A percentile compares a stretch with the other conserved stretches of the same genome.
phyloP scores from a whole-genome alignment of 208 protist species.

The Tritrichomonas musculus region DNA sequence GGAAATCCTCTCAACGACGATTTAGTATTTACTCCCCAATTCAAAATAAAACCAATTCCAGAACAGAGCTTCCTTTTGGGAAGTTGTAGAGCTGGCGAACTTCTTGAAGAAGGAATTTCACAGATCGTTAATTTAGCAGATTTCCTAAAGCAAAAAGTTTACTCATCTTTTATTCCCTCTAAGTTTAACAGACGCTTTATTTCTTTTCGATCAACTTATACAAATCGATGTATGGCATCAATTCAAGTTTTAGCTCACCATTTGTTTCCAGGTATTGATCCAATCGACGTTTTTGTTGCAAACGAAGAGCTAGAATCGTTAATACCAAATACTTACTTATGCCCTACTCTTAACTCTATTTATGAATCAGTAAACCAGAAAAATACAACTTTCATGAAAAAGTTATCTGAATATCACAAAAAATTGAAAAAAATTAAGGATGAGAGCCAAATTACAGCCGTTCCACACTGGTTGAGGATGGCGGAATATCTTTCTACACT shows the following conservation, averaged over 20 bases:
- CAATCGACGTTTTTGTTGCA: neutral
- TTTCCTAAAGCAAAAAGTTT: neutral
- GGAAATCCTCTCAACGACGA: neutral
- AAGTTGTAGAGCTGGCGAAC: neutral
- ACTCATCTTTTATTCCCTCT: neutral
- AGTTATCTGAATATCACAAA: neutral
- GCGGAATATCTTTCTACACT: neutral
- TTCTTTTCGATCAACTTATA: slow-evolving; percentile 15
- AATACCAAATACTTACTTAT: slow-evolving; percentile 11
- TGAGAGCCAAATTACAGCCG: neutral
- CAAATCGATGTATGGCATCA: neutral
- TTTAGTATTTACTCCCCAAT: neutral
- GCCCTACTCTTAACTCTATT: neutral
- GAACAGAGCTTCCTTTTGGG: neutral
- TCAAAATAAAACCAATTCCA: neutral
- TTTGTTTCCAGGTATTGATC: neutral
- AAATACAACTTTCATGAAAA: neutral
- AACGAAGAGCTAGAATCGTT: slow-evolving; percentile 31
- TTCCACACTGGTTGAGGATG: neutral
- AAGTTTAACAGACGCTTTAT: neutral
- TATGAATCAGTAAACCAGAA: no score
- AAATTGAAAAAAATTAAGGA: neutral
- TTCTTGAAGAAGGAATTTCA: neutral
- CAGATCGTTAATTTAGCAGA: neutral
- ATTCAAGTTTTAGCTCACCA: neutral